Evolutionary conservation across 1,284 basidiomycete genomes (phyloP).

Genomic region (Grifola frondosa): DNA sequence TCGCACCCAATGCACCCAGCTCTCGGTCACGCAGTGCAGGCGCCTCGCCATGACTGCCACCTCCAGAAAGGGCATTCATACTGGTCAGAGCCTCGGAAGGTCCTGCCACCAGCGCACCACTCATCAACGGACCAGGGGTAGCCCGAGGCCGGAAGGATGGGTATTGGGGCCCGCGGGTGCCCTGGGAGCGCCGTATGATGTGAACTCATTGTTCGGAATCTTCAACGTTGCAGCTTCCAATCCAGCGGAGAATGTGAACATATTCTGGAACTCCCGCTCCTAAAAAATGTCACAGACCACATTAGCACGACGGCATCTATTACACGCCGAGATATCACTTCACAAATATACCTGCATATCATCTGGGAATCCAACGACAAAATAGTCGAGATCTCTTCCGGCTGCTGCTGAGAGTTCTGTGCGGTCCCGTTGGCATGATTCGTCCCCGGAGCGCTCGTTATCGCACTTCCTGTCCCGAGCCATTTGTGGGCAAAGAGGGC

Average conservation of each 20-base stretch:
- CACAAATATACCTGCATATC: conserved; percentile 94
- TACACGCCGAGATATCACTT: conserved; percentile 6
- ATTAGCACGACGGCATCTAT: conserved; percentile 13
- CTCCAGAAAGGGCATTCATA: conserved; percentile 34
- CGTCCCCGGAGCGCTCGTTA: conserved; percentile 28
- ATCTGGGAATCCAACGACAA: conserved; percentile 98
- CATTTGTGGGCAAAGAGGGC: conserved; percentile 56
- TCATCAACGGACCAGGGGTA: conserved; percentile 32
- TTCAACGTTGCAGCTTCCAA: conserved; percentile 98
- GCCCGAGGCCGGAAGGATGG: conserved; percentile 71
- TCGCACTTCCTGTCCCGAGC: conserved; percentile 21
- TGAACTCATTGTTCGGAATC: conserved; percentile 88
- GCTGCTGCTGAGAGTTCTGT: conserved; percentile 34
- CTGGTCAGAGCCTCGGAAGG: conserved; percentile 30
- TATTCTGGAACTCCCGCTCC: conserved; percentile 99
- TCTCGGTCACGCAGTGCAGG: conserved; percentile 50
- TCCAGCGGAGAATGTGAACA: conserved; percentile 95
- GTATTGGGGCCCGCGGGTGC: conserved; percentile 71
- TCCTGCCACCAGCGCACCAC: conserved; percentile 36
- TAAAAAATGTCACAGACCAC: conserved; percentile 40
- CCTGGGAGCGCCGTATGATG: conserved; percentile 51
- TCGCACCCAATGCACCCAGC: conserved; percentile 44
- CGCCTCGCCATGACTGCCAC: conserved; percentile 36
- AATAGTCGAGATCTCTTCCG: conserved; percentile 99
- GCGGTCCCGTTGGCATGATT: conserved; percentile 29